phyloP scores from a whole-genome alignment of 2,329 filamentous ascomycete species.

The Pseudopithomyces chartarum region DNA sequence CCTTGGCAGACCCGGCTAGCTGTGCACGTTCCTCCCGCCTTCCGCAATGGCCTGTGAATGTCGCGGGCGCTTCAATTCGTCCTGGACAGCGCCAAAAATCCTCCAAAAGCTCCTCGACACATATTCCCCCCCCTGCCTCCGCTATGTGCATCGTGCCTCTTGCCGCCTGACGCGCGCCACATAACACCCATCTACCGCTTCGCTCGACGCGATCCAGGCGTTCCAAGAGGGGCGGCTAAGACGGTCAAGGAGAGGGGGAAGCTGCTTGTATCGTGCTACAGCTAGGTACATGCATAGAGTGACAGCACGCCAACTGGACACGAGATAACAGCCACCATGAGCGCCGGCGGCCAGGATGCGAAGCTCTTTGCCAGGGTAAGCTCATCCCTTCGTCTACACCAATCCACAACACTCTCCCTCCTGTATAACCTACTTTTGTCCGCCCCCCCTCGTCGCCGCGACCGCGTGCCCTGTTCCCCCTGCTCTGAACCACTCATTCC shows the following conservation, averaged over 20 bases:
- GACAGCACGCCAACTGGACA: slow-evolving; percentile 21
- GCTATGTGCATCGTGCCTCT: slow-evolving; percentile 24
- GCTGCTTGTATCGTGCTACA: slow-evolving; percentile 28
- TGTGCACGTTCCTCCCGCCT: slow-evolving; percentile 25
- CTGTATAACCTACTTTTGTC: slow-evolving; percentile 12
- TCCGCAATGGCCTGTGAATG: slow-evolving; percentile 22
- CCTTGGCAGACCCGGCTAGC: slow-evolving; percentile 17
- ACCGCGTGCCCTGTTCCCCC: background rate
- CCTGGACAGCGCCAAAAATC: slow-evolving; percentile 1
- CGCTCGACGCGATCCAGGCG: slow-evolving; percentile 11
- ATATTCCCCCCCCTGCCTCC: background rate
- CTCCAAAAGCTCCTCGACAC: background rate
- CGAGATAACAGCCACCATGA: slow-evolving; percentile 56
- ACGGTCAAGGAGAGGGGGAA: slow-evolving; percentile 21
- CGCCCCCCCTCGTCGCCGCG: background rate
- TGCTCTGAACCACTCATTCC: background rate
- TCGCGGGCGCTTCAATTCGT: slow-evolving; percentile 21
- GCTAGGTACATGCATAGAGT: slow-evolving; percentile 39
- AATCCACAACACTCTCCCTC: slow-evolving; percentile 6
- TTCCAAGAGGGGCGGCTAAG: slow-evolving; percentile 30
- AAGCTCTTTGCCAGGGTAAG: slow-evolving; percentile 98
- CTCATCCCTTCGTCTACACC: slow-evolving; percentile 32
- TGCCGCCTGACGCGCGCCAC: slow-evolving; percentile 10
- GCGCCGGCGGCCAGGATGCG: slow-evolving; percentile 84
- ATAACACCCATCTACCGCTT: slow-evolving; percentile 14